These are phyloP conservation scores for Ophiocordyceps sinensis DNA, from an alignment of 2,329 filamentous ascomycete genomes.

Conservation along the genomic window DNA sequence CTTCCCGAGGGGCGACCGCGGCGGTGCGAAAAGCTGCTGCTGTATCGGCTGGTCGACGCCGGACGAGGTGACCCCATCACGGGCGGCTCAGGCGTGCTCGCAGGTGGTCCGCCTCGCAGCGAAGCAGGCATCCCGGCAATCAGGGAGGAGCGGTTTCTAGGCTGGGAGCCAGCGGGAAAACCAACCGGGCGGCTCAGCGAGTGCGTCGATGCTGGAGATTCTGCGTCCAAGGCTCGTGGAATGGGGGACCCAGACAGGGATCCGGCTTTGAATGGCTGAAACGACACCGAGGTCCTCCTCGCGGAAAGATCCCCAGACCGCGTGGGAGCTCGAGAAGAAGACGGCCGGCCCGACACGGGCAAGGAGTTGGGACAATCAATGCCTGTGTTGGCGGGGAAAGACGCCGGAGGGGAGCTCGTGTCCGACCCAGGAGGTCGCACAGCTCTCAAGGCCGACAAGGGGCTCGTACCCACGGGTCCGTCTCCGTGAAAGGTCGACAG, in stretches of 20 bases:
- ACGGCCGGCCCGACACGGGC: constrained; percentile 24
- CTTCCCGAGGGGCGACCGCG: constrained; percentile 65
- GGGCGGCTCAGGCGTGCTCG: constrained; percentile 49
- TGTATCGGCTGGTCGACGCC: constrained; percentile 66
- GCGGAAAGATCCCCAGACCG: constrained; percentile 38
- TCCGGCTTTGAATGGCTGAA: constrained; percentile 92
- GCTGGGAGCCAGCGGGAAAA: constrained; percentile 27
- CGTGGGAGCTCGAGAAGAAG: constrained; percentile 18
- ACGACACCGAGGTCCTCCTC: constrained; percentile 71
- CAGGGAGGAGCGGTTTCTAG: constrained; percentile 56
- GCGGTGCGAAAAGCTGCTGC: constrained; percentile 86
- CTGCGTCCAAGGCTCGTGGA: constrained; percentile 32
- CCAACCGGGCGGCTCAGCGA: constrained; percentile 34
- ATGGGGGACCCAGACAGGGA: constrained; percentile 80
- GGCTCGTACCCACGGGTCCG: constrained; percentile 64
- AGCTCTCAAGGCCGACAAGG: constrained; percentile 67
- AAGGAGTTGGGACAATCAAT: constrained; percentile 35
- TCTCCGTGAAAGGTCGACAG: constrained; percentile 82
- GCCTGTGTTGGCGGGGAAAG: constrained; percentile 30
- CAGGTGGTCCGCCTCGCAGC: constrained; percentile 48
- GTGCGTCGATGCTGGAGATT: constrained; percentile 40
- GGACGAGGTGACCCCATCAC: constrained; percentile 67
- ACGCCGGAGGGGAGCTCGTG: constrained; percentile 42
- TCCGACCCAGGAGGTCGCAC: constrained; percentile 48
- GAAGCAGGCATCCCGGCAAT: constrained; percentile 65